Percentiles rank a stretch among this genome's conserved stretches.
Evolutionary conservation across 139 green algal species (phyloP).

Genomic region (Mesostigma viride): DNA sequence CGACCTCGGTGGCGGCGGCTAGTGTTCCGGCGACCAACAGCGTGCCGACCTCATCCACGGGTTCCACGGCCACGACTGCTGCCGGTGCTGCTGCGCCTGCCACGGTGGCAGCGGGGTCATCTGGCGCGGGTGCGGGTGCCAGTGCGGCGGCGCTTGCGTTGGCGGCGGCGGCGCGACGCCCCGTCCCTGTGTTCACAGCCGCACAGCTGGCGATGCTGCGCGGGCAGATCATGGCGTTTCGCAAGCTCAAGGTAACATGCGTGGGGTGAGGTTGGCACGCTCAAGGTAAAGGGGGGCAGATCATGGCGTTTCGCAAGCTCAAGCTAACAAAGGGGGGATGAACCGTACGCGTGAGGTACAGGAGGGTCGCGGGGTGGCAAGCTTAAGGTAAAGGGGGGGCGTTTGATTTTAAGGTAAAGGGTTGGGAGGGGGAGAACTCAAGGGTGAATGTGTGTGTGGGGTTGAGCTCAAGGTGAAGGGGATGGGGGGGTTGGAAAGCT

Average conservation of each 20-base stretch:
- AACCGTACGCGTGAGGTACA: neutral
- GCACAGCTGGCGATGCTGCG: slow-evolving; percentile 10
- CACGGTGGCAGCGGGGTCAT: too few species aligned
- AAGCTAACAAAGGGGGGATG: neutral
- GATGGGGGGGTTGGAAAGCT: too few species aligned
- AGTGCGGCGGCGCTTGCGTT: too few species aligned
- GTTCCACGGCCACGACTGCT: too few species aligned
- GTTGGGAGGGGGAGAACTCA: neutral
- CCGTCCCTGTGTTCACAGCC: slow-evolving; percentile 13
- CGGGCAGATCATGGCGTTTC: slow-evolving; percentile 18
- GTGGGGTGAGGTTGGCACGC: neutral
- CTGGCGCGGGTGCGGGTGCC: too few species aligned
- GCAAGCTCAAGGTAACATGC: slow-evolving; percentile 10
- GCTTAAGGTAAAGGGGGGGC: neutral
- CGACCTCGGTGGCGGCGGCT: too few species aligned
- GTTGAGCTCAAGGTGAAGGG: too few species aligned
- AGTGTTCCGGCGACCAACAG: too few species aligned
- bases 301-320: neutral
- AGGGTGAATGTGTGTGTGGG: too few species aligned
- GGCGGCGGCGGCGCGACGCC: too few species aligned
- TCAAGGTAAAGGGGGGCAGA: neutral
- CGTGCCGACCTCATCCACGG: too few species aligned
- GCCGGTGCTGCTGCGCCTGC: too few species aligned
- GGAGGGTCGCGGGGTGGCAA: neutral
- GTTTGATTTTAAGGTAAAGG: neutral